These are phyloP conservation scores for Amanita rubescens DNA, from an alignment of 768 basidiomycete species.

Conservation along the genomic window DNA sequence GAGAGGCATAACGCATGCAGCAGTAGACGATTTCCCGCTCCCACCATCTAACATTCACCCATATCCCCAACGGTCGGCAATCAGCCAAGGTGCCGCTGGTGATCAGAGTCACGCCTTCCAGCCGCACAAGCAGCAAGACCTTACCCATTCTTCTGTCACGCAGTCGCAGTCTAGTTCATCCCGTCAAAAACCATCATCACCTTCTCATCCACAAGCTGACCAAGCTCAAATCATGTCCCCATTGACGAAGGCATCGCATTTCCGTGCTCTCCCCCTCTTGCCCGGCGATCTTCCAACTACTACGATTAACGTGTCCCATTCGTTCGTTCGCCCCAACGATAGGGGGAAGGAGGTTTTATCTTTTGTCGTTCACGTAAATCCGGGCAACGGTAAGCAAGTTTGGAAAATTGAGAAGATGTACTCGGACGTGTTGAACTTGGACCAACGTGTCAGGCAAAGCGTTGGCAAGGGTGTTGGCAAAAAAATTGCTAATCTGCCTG, in stretches of 20 bases:
- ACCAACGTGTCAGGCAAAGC: constrained; percentile 63
- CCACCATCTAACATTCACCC: constrained; percentile 27
- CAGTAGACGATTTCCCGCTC: constrained; percentile 45
- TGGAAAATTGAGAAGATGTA: constrained; percentile 93
- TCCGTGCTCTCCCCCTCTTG: constrained; percentile 68
- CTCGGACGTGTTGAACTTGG: constrained; percentile 85
- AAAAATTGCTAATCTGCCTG: constrained; percentile 76
- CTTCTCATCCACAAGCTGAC: constrained; percentile 15
- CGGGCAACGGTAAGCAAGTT: constrained; percentile 59
- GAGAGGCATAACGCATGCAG: constrained; percentile 30
- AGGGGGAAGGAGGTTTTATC: constrained; percentile 88
- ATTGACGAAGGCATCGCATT: constrained; percentile 31
- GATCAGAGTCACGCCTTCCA: constrained; percentile 5
- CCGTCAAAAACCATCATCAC: neutral
- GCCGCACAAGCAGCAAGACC: neutral
- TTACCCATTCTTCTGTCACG: neutral
- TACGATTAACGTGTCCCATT: constrained; percentile 63
- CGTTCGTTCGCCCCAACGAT: constrained; percentile 83
- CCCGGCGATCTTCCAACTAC: constrained; percentile 69
- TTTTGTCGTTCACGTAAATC: constrained; percentile 74
- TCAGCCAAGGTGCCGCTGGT: constrained; percentile 15
- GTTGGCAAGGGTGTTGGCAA: constrained; percentile 67
- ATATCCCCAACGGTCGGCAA: constrained; percentile 18
- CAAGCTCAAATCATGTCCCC: constrained; percentile 17
- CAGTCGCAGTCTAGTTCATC: neutral